Conservation (phyloP, 108 stramenopile species). For the Fragilaria crotonensis region DNA sequence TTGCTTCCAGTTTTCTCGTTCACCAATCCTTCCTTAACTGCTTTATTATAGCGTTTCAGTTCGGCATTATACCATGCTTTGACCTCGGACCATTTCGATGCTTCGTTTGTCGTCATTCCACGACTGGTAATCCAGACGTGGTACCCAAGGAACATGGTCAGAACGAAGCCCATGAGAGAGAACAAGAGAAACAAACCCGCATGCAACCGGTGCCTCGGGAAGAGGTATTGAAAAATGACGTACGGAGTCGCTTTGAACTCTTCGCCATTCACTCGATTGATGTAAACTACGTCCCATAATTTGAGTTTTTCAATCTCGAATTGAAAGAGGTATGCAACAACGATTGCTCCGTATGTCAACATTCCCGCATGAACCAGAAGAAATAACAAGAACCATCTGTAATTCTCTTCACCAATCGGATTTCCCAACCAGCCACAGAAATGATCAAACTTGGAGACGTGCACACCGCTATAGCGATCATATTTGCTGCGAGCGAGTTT, state of each 20-base stretch:
- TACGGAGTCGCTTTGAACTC: conserved; percentile 34
- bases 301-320: conserved; percentile 50
- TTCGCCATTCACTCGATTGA: conserved; percentile 59
- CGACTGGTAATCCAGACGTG: conserved; percentile 43
- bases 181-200: conserved; percentile 31
- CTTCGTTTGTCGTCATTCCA: conserved; percentile 85
- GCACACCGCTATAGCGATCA: conserved; percentile 54
- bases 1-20: conserved; percentile 2
- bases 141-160: conserved; percentile 48
- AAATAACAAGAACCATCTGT: conserved; percentile 82
- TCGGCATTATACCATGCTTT: conserved; percentile 58
- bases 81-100: conserved; percentile 71
- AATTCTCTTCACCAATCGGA: conserved; percentile 85
- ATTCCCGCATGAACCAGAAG: conserved; percentile 64
- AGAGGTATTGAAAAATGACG: conserved; percentile 63
- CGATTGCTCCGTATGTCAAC: conserved; percentile 65
- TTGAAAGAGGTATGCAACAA: conserved; percentile 24
- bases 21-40: conserved; percentile 38
- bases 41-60: conserved; percentile 41
- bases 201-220: conserved; percentile 25
- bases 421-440: conserved; percentile 86
- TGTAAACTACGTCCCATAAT: conserved; percentile 59
- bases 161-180: conserved; percentile 52
- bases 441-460: conserved; percentile 83
- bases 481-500: conserved; percentile 76